Evolutionary conservation across 2,329 filamentous ascomycete genomes (phyloP), one percentile per base, ranked within the genome.

Genomic region (Pseudopyrenochaeta lycopersici): DNA sequence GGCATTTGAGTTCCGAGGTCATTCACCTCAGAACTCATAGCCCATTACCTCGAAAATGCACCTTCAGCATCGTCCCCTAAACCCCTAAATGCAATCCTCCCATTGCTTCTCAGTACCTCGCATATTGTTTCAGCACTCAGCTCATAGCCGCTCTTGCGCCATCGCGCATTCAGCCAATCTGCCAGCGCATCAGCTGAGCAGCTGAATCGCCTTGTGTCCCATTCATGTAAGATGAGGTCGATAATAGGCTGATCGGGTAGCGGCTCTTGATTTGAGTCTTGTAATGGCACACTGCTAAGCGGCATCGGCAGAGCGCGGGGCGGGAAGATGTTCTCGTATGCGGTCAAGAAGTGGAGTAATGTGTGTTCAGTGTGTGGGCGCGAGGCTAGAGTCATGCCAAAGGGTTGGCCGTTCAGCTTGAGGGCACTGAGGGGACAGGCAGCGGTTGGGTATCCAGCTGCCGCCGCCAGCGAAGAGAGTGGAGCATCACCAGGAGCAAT

Each of bases 391-490:
- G 68, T 69, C 10, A 76, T 46, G 42, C 73, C 73, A 46, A 76
- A 76, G 10, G 72, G 73, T 36, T 73, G 72, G 38, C 72, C 71
- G 51, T 74, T 73, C 29, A 72, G 62, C 46, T 73, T 73, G 0
- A 75, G 62, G 1, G 72, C 71, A 4, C 65, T 67, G 7, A 75
- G 61, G 0, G 73, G 72, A 17, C 68, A 74, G 4, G 68, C 70
- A 15, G 72, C 73, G 7, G 73, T 72, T 2, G 72, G 73, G 52
- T 73, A 76, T 48, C 70, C 71, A 6, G 71, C 72, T 23, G 71
- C 72, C 4, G 71, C 72, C 4, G 71, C 68, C 36, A 74, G 67
- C 12, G 71, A 68, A 31, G 70, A 74, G 29, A 76, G 62, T 3
- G 71, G 66, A 10, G 70, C 70, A 47, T 76, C 73, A 38, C 71